Percentiles rank a stretch among this genome's conserved stretches.
phyloP scores from a whole-genome alignment of 2,329 filamentous ascomycete genomes.

The Pezicula radicicola region DNA sequence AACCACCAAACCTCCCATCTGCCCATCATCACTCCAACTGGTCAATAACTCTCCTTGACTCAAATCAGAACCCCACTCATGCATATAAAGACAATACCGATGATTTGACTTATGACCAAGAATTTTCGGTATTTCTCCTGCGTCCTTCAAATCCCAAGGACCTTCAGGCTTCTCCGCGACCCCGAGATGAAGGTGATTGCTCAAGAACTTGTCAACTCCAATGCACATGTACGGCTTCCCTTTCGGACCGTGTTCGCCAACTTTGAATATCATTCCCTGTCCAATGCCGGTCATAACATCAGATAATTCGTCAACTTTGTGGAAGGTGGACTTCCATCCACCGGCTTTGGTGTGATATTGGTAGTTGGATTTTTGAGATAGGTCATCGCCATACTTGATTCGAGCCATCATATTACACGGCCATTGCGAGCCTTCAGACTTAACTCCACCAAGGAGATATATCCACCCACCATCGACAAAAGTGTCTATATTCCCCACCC shows the following conservation, averaged over 20 bases:
- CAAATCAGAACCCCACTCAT: slow-evolving; percentile 1
- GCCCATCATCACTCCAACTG: slow-evolving; percentile 1
- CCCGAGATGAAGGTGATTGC: not conserved
- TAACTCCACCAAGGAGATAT: not conserved
- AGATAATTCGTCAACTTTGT: not conserved
- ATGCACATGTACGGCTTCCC: slow-evolving; percentile 2
- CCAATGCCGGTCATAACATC: not conserved
- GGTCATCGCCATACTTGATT: slow-evolving; percentile 1
- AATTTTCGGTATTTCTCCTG: not conserved
- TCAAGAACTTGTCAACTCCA: not conserved
- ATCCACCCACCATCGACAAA: slow-evolving; percentile 5
- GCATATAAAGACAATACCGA: slow-evolving; percentile 1
- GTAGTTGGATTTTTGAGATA: slow-evolving; percentile 1
- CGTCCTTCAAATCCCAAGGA: not conserved
- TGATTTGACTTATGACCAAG: not conserved
- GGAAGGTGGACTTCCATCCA: not conserved
- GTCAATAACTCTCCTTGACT: not conserved
- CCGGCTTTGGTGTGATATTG: not conserved
- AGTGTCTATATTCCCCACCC: slow-evolving; percentile 1
- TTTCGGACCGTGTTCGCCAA: not conserved
- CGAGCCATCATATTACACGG: slow-evolving; percentile 1
- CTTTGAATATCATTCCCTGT: slow-evolving; percentile 5
- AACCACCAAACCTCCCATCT: not conserved
- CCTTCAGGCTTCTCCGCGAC: slow-evolving; percentile 1
- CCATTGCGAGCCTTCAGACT: not conserved